phyloP scores from a whole-genome alignment of 2,329 filamentous ascomycete species.

The Fusarium sp. region DNA sequence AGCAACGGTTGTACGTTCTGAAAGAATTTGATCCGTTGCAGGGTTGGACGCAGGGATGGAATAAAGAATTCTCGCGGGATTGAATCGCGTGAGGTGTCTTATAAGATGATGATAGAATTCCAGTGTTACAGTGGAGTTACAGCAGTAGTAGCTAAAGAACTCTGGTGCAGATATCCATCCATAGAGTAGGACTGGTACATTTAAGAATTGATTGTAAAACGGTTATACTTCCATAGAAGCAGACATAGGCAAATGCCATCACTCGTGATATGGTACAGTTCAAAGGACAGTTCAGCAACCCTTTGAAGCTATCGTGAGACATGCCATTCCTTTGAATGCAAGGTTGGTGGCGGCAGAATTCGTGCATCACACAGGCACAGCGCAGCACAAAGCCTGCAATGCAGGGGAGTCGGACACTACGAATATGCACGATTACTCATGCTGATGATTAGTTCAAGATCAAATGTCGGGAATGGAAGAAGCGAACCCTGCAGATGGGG shows the following conservation, averaged over 20 bases:
- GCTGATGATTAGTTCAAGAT: slow-evolving; percentile 4
- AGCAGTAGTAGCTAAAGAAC: background rate
- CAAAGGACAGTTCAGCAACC: background rate
- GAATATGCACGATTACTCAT: slow-evolving; percentile 19
- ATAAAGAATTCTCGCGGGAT: slow-evolving; percentile 23
- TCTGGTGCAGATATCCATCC: too few relatives aligned
- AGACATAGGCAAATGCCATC: background rate
- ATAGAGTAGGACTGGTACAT: background rate
- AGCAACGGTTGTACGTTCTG: slow-evolving; percentile 4
- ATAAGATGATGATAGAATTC: slow-evolving; percentile 20
- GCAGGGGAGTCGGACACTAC: background rate
- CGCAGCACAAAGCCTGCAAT: background rate
- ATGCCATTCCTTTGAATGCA: slow-evolving; percentile 31
- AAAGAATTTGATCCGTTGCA: slow-evolving; percentile 11
- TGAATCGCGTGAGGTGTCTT: slow-evolving; percentile 23
- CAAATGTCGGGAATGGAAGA: slow-evolving; percentile 25
- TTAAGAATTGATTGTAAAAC: background rate
- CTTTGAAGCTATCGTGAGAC: slow-evolving; percentile 31
- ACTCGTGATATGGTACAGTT: background rate
- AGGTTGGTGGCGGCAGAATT: slow-evolving; percentile 20
- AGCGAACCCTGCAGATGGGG: slow-evolving; percentile 27
- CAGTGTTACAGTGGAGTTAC: background rate
- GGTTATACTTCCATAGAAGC: background rate
- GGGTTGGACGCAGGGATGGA: slow-evolving; percentile 34
- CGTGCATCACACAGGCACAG: slow-evolving; percentile 2